A percentile compares a stretch with the other conserved stretches of the same genome.
These are phyloP conservation scores for Coleophoma cylindrospora DNA, from an alignment of 2,329 filamentous ascomycete genomes.

Conservation along the genomic window DNA sequence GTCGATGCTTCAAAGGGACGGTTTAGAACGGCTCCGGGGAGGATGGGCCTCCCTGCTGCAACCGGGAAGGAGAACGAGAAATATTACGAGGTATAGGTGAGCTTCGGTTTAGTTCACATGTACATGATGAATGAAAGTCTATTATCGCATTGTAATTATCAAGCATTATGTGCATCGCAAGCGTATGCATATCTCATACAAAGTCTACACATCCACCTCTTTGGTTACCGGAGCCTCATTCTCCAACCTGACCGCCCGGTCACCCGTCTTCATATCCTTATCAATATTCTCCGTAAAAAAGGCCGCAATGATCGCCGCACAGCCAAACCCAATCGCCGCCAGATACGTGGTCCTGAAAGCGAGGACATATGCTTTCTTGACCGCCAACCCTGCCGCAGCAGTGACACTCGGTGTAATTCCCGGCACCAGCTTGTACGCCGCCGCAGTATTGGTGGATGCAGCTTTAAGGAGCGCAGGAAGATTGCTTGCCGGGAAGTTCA, in stretches of 20 bases:
- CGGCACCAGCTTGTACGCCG: constrained; percentile 2
- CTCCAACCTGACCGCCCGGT: constrained; percentile 20
- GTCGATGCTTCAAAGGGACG: neutral
- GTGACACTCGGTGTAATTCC: constrained; percentile 23
- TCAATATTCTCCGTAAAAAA: constrained; percentile 27
- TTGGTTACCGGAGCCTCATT: constrained; percentile 10
- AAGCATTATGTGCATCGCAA: no score
- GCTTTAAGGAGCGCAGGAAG: neutral
- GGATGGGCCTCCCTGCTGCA: neutral
- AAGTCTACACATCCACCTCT: neutral
- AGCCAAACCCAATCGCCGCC: constrained; percentile 30
- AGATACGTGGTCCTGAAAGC: constrained; percentile 29
- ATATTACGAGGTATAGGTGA: neutral
- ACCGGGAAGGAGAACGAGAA: neutral
- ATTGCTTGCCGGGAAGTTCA: neutral
- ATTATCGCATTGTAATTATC: no score
- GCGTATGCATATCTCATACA: no score
- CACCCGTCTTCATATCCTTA: constrained; percentile 25
- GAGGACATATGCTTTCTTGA: constrained; percentile 27
- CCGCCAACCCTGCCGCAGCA: constrained; percentile 22
- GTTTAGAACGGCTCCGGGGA: neutral
- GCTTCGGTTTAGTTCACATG: no score
- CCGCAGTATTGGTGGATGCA: neutral
- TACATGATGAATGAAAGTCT: no score
- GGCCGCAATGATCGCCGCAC: constrained; percentile 24